Conservation (phyloP, 495 filamentous ascomycete genomes). For the Stereocaulon alpinum region DNA sequence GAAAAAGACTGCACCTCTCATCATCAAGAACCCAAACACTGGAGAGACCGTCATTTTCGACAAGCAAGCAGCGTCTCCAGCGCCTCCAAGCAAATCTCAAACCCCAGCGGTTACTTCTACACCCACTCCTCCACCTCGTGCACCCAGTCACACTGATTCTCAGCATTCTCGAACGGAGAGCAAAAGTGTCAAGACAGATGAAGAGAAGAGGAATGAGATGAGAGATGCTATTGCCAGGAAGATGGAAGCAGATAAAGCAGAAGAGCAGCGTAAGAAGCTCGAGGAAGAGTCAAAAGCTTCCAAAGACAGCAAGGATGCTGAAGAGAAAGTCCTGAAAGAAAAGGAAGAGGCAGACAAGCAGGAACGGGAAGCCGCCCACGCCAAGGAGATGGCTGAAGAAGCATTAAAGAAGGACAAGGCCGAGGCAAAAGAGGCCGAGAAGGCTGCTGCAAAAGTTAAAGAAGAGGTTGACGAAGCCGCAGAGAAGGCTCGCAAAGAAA, state of each 20-base stretch:
- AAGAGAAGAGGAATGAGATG: constrained; percentile 61
- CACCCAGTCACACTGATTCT: constrained; percentile 40
- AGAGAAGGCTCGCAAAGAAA: constrained; percentile 31
- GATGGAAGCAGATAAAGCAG: constrained; percentile 45
- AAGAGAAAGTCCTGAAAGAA: constrained; percentile 33
- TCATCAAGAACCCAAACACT: constrained; percentile 70
- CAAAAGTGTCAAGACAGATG: constrained; percentile 51
- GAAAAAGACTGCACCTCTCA: constrained; percentile 58
- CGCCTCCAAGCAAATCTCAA: constrained; percentile 44
- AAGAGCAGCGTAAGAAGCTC: constrained; percentile 40
- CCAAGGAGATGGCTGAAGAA: constrained; percentile 40
- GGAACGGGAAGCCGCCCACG: constrained; percentile 27
- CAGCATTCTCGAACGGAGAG: constrained; percentile 48
- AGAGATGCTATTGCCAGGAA: constrained; percentile 55
- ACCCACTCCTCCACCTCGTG: constrained; percentile 49
- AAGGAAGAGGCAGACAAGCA: constrained; percentile 33
- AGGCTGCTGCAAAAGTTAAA: constrained; percentile 26
- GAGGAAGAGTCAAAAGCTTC: constrained; percentile 39
- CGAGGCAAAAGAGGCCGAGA: constrained; percentile 31
- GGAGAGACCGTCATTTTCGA: constrained; percentile 52
- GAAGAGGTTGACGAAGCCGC: constrained; percentile 31
- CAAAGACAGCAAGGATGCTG: constrained; percentile 39
- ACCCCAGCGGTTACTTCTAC: constrained; percentile 50
- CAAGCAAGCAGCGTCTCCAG: constrained; percentile 45
- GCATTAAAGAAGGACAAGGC: constrained; percentile 37